Conservation (phyloP, 805 yeast genomes). For the Yamadazyma ubonensis region DNA sequence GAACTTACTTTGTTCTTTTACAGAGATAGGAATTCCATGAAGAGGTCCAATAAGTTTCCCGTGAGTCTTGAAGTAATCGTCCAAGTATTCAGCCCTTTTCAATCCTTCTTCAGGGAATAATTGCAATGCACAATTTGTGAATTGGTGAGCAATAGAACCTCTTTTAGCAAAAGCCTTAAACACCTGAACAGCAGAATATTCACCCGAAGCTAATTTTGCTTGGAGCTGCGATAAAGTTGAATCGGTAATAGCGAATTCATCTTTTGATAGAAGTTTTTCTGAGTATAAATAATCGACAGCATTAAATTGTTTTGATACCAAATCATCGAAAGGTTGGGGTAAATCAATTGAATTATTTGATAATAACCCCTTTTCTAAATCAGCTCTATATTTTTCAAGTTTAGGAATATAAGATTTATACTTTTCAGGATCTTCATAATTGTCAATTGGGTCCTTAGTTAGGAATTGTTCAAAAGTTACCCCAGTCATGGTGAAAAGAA, state of each 20-base stretch:
- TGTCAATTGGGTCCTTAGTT: conserved; percentile 28
- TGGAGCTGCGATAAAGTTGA: conserved; percentile 27
- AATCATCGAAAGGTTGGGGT: conserved; percentile 32
- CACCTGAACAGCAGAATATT: conserved; percentile 35
- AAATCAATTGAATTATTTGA: conserved; percentile 30
- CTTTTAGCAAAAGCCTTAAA: conserved; percentile 43
- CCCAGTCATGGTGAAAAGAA: conserved; percentile 10
- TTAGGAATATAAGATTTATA: conserved; percentile 45
- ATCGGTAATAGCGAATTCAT: conserved; percentile 40
- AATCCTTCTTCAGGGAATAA: conserved; percentile 59
- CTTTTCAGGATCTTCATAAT: conserved; percentile 42
- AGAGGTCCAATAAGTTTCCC: conserved; percentile 59
- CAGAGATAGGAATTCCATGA: conserved; percentile 65
- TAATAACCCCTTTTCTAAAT: conserved; percentile 27
- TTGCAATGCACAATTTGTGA: conserved; percentile 44
- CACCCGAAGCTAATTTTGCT: conserved; percentile 31
- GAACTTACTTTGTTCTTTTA: conserved; percentile 50
- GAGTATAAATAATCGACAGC: conserved; percentile 35
- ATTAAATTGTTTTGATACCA: conserved; percentile 34
- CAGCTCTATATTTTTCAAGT: conserved; percentile 33
- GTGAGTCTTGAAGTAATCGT: conserved; percentile 44
- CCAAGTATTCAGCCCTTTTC: conserved; percentile 53
- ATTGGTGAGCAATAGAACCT: conserved; percentile 42
- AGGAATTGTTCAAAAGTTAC: conserved; percentile 25
- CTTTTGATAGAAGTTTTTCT: conserved; percentile 31